Base-by-base conservation (phyloP, 257 asterid species). In the Jaltomata sinuosa region DNA sequence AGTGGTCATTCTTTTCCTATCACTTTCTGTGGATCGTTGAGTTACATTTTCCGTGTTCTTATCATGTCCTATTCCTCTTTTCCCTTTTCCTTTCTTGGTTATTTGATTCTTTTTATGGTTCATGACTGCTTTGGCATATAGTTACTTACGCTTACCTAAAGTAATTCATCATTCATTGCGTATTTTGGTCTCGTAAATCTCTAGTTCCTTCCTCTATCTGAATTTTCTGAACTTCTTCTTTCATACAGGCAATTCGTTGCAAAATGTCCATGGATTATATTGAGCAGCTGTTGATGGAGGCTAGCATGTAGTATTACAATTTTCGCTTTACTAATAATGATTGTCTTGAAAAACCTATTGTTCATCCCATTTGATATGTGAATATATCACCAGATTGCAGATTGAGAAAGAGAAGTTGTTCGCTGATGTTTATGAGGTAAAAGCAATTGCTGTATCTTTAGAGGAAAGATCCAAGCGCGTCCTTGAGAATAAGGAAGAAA, bases 351-450 rank as follows among this genome's bases (percentile, higher is more conserved):
- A 38, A 85, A 59, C 19, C 45, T 71, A 55, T 65, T 84, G 68
- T 72, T 82, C 81, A 67, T 79, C 84, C 84, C 31, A 84, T 85
- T 62, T 87, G 79, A 85, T 87, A 86, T 89, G 85, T 82, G 78
- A 83, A 65, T 85, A 74, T 86, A 82, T 86, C 84, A 82, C 81
- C 97, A 96, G 99, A 86, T 87, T 93, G 83, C 98, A 93, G 90
- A 92, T 96, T 86, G 94, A 91, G 88, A 88, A 90, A 84, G 99
- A 96, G 92, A 91, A 93, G 86, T 83, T 89, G 54, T 96, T 96
- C 84, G 67, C 89, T 86, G 94, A 90, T 87, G 87, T 94, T 64
- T 90, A 92, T 72, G 85, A 83, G 81, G 89, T 88, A 69, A 89
- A 87, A 57, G 89, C 88, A 21, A 76, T 81, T 85, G 97, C 94